A percentile compares a stretch with the other conserved stretches of the same genome.
Evolutionary conservation across 306 rosid genomes (phyloP).

Genomic region (Cicer judaicum): DNA sequence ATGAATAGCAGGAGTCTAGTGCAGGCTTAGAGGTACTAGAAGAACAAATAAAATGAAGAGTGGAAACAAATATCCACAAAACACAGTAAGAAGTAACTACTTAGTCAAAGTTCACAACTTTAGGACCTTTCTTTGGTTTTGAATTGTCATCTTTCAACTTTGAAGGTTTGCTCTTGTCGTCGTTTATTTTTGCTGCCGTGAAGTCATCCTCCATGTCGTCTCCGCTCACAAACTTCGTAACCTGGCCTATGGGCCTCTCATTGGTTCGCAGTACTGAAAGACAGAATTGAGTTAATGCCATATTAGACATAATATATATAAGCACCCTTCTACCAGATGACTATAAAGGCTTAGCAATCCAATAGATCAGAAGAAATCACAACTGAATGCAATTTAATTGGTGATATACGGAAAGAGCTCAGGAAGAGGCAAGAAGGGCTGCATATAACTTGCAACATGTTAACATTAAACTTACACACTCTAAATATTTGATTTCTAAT

Average conservation of each 20-base stretch:
- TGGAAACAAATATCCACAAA: constrained; percentile 30
- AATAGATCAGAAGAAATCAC: constrained; percentile 17
- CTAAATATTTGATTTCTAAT: not conserved
- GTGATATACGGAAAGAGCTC: constrained; percentile 15
- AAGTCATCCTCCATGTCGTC: constrained; percentile 94
- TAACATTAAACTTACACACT: not conserved
- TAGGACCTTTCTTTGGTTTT: constrained; percentile 74
- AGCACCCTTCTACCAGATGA: constrained; percentile 13
- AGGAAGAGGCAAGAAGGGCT: not conserved
- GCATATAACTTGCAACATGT: constrained; percentile 13
- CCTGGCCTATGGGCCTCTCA: constrained; percentile 55
- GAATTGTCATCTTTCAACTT: constrained; percentile 42
- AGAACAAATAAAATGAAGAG: constrained; percentile 15
- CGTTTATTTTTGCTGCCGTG: constrained; percentile 47
- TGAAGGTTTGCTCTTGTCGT: constrained; percentile 47
- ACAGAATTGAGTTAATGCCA: constrained; percentile 32
- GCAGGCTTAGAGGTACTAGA: constrained; percentile 2
- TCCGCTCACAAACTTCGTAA: constrained; percentile 72
- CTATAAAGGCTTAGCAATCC: not conserved
- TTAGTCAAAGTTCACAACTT: constrained; percentile 68
- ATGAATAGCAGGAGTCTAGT: constrained; percentile 22
- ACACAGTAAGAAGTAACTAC: constrained; percentile 27
- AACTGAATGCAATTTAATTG: constrained; percentile 2
- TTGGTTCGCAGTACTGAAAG: constrained; percentile 53
- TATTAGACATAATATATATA: constrained; percentile 5